Evolutionary conservation across 1,284 basidiomycete species (phyloP).

Genomic region (Trametes pubescens): DNA sequence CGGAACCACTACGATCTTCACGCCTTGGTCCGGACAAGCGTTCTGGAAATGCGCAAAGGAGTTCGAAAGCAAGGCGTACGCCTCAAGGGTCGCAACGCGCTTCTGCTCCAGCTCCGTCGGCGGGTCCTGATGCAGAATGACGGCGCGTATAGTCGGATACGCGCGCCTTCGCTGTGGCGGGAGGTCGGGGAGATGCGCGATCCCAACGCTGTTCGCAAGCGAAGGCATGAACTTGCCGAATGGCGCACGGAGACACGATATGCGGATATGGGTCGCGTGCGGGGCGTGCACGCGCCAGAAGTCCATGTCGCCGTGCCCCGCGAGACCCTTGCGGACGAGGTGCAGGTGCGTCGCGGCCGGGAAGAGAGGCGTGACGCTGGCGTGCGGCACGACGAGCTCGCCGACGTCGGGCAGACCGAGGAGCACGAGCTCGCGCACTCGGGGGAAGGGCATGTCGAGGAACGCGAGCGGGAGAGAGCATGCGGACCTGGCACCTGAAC

Average conservation of each 20-base stretch:
- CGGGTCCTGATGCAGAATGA: constrained; percentile 11
- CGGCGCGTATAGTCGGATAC: constrained; percentile 6
- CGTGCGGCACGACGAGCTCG: not conserved
- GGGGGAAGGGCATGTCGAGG: constrained; percentile 9
- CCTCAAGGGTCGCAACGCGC: not conserved
- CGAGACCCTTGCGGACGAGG: constrained; percentile 5
- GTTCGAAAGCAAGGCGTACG: not conserved
- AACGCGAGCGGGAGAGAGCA: constrained; percentile 2
- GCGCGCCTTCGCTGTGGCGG: not conserved
- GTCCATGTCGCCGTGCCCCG: not conserved
- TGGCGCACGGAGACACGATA: constrained; percentile 5
- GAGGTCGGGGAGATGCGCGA: not conserved
- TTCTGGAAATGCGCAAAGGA: not conserved
- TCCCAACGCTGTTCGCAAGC: not conserved
- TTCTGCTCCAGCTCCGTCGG: not conserved
- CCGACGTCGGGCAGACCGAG: constrained; percentile 1
- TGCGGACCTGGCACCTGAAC: not conserved
- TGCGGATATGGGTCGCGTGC: constrained; percentile 14
- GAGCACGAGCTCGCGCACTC: constrained; percentile 16
- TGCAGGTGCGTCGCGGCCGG: constrained; percentile 20
- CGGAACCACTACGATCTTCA: not conserved
- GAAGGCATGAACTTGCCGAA: not conserved
- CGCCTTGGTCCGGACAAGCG: not conserved
- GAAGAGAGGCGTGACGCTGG: constrained; percentile 1
- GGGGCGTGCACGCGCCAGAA: constrained; percentile 13